A percentile compares a stretch with the other conserved stretches of the same genome.
These are phyloP conservation scores for Camelina neglecta DNA, from an alignment of 345 rosid genomes.

Conservation along the genomic window DNA sequence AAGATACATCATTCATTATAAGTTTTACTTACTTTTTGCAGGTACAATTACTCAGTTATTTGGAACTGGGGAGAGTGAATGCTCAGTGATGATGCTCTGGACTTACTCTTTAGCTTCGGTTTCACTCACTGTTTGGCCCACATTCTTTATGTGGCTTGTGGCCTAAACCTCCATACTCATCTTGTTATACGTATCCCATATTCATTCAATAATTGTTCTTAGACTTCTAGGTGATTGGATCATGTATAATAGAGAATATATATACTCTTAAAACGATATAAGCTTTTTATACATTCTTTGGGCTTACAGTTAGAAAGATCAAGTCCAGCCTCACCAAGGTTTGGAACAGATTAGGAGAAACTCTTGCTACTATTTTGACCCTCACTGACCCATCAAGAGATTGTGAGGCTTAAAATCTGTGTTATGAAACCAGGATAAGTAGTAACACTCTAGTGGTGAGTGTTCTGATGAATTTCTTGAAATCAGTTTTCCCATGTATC, in stretches of 20 bases:
- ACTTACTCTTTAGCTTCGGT: slow-evolving; percentile 65
- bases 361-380: slow-evolving; percentile 59
- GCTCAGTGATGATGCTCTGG: slow-evolving; percentile 74
- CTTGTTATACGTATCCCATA: neutral
- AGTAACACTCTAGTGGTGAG: neutral
- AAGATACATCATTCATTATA: neutral
- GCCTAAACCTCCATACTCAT: slow-evolving; percentile 33
- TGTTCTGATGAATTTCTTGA: too few relatives aligned
- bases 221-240: too few relatives aligned
- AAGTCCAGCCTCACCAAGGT: slow-evolving; percentile 70
- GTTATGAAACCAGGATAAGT: slow-evolving; percentile 8
- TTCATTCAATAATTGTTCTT: slow-evolving; percentile 13
- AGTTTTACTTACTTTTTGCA: slow-evolving; percentile 25
- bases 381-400: slow-evolving; percentile 84
- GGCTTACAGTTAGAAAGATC: slow-evolving; percentile 74
- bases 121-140: slow-evolving; percentile 72
- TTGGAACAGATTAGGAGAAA: slow-evolving; percentile 67
- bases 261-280: neutral
- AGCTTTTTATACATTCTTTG: slow-evolving; percentile 5
- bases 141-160: slow-evolving; percentile 70
- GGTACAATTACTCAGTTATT: slow-evolving; percentile 73
- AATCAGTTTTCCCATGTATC: too few relatives aligned
- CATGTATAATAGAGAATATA: neutral
- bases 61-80: slow-evolving; percentile 68
- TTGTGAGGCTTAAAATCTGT: slow-evolving; percentile 99